Evolutionary conservation across 345 rosid species (phyloP).

Genomic region (Salix exigua): DNA sequence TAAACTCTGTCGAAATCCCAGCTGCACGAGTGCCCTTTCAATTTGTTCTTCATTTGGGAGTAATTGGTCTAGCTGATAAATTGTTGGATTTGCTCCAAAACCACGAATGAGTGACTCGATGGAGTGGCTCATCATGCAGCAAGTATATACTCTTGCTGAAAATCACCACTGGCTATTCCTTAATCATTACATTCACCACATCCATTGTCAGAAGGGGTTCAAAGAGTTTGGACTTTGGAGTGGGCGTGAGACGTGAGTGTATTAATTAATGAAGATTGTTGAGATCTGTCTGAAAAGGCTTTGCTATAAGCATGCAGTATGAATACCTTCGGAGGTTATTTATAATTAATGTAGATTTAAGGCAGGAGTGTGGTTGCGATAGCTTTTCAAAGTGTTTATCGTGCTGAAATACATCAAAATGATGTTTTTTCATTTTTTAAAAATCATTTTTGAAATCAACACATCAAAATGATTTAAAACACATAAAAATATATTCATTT

Average conservation of each 20-base stretch:
- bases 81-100: conserved; percentile 31
- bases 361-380: too few species aligned
- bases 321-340: conserved; percentile 14
- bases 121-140: conserved; percentile 33
- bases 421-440: too few species aligned
- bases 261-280: background rate
- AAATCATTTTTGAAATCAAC: too few species aligned
- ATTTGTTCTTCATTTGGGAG: conserved; percentile 25
- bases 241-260: background rate
- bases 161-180: conserved; percentile 27
- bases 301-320: conserved; percentile 13
- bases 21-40: conserved; percentile 26
- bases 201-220: conserved; percentile 12
- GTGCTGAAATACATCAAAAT: too few species aligned
- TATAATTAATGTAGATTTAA: conserved; percentile 22
- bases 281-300: background rate
- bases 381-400: too few species aligned
- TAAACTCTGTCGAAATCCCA: conserved; percentile 14
- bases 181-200: conserved; percentile 11
- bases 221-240: background rate
- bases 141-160: conserved; percentile 22
- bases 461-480: too few species aligned
- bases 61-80: conserved; percentile 27
- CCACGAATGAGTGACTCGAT: conserved; percentile 22
- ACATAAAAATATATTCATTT: too few species aligned